These are phyloP conservation scores for Russula brevipes DNA, from an alignment of 768 basidiomycete genomes.

Conservation along the genomic window DNA sequence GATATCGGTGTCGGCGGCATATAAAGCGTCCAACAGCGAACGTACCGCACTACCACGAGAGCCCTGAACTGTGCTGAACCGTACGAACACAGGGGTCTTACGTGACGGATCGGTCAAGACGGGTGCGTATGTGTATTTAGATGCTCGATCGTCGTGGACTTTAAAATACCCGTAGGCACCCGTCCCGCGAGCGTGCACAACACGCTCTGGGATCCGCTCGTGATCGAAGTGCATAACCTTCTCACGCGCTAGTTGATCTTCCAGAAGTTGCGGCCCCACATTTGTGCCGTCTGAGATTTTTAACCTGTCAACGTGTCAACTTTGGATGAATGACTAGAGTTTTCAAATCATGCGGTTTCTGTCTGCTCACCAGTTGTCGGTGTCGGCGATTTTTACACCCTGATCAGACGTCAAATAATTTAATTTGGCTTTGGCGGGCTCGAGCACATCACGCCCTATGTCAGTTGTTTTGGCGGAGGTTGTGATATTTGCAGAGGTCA, in stretches of 20 bases:
- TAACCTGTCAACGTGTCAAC: constrained; percentile 54
- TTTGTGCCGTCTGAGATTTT: constrained; percentile 43
- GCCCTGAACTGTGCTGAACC: constrained; percentile 85
- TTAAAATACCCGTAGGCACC: constrained; percentile 84
- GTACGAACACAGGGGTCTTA: constrained; percentile 70
- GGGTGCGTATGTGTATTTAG: constrained; percentile 63
- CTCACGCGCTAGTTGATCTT: constrained; percentile 69
- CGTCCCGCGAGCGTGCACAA: constrained; percentile 56
- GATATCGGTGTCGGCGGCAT: not conserved
- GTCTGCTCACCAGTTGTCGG: constrained; percentile 55
- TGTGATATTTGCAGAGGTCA: not conserved
- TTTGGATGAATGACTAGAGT: not conserved
- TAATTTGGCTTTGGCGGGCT: constrained; percentile 25
- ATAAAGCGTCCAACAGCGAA: not conserved
- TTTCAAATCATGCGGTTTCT: not conserved
- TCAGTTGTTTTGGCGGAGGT: constrained; percentile 26
- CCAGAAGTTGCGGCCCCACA: constrained; percentile 69
- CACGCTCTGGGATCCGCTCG: constrained; percentile 84
- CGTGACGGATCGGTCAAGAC: constrained; percentile 70
- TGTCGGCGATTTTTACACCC: constrained; percentile 53
- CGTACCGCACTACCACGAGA: constrained; percentile 75
- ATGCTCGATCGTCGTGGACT: constrained; percentile 60
- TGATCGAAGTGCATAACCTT: constrained; percentile 81
- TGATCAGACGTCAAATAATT: constrained; percentile 53
- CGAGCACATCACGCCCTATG: constrained; percentile 33